Percentiles rank a stretch among this genome's conserved stretches.
Conservation (phyloP, 1,139 yeast genomes). For the Kazachstania sp. region DNA sequence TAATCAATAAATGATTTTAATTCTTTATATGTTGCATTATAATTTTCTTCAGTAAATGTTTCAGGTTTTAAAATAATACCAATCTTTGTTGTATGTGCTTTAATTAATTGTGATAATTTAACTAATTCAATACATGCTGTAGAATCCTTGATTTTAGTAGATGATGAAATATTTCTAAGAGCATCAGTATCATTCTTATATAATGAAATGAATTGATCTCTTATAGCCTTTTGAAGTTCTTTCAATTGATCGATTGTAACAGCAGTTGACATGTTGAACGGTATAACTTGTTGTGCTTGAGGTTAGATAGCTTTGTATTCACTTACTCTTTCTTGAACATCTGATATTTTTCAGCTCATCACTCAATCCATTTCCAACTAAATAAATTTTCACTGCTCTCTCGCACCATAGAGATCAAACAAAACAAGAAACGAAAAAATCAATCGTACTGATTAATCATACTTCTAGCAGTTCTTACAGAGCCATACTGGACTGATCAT, state of each 20-base stretch:
- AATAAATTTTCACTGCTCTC: too few species aligned
- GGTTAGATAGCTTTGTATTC: too few species aligned
- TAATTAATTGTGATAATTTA: slow-evolving; percentile 52
- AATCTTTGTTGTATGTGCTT: slow-evolving; percentile 70
- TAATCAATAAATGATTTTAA: slow-evolving; percentile 42
- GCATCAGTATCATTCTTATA: slow-evolving; percentile 15
- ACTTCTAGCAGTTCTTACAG: too few species aligned
- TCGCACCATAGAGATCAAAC: too few species aligned
- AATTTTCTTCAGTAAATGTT: slow-evolving; percentile 19
- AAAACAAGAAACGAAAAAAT: too few species aligned
- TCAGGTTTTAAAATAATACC: slow-evolving; percentile 65
- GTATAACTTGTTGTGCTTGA: too few species aligned
- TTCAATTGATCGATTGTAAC: slow-evolving; percentile 7
- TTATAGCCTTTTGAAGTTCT: slow-evolving; percentile 13
- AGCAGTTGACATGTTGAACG: slow-evolving; percentile 1
- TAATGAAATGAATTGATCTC: slow-evolving; percentile 16
- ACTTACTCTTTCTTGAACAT: too few species aligned
- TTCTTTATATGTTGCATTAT: slow-evolving; percentile 47
- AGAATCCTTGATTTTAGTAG: slow-evolving; percentile 23
- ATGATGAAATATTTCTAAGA: slow-evolving; percentile 17
- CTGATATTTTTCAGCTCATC: too few species aligned
- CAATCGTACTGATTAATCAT: too few species aligned
- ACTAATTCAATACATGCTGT: slow-evolving; percentile 47
- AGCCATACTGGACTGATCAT: too few species aligned
- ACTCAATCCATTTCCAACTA: too few species aligned